Evolutionary conservation across 164 flowering plant genomes (phyloP).

Genomic region (Houttuynia cordata): DNA sequence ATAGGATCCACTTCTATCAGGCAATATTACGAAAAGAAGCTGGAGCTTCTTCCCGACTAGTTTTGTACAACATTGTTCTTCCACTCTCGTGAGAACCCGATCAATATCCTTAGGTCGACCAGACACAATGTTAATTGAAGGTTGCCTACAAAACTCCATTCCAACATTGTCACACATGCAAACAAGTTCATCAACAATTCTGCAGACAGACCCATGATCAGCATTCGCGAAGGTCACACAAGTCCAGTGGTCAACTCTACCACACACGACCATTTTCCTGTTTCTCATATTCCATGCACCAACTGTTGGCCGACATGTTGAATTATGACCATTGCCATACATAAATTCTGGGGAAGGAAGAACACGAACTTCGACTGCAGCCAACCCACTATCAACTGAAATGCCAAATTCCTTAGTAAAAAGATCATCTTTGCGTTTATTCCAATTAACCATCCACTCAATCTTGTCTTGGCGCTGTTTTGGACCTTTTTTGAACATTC

Average conservation of each 20-base stretch:
- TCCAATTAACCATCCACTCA: conserved; percentile 20
- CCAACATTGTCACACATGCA: conserved; percentile 60
- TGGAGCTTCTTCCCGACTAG: conserved; percentile 28
- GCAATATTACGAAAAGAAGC: conserved; percentile 60
- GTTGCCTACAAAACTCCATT: conserved; percentile 27
- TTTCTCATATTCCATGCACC: conserved; percentile 95
- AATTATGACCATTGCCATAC: conserved; percentile 45
- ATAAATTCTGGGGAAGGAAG: conserved; percentile 61
- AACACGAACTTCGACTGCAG: conserved; percentile 58
- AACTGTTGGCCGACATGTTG: conserved; percentile 35
- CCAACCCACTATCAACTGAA: conserved; percentile 16
- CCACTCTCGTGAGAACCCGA: conserved; percentile 25
- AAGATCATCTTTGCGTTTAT: conserved; percentile 15
- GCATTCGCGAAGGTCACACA: conserved; percentile 49
- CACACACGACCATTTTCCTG: conserved; percentile 77
- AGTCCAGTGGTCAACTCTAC: conserved; percentile 37
- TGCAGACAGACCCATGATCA: conserved; percentile 1
- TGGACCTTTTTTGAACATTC: no score
- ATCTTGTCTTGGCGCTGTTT: conserved; percentile 22
- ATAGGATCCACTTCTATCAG: conserved; percentile 57
- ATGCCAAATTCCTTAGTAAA: conserved; percentile 63
- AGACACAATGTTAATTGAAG: conserved; percentile 25
- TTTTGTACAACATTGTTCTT: conserved; percentile 8
- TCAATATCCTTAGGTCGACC: conserved; percentile 31
- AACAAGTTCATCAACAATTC: conserved; percentile 33